phyloP scores from a whole-genome alignment of 306 rosid species.

The Quercus gilva region DNA sequence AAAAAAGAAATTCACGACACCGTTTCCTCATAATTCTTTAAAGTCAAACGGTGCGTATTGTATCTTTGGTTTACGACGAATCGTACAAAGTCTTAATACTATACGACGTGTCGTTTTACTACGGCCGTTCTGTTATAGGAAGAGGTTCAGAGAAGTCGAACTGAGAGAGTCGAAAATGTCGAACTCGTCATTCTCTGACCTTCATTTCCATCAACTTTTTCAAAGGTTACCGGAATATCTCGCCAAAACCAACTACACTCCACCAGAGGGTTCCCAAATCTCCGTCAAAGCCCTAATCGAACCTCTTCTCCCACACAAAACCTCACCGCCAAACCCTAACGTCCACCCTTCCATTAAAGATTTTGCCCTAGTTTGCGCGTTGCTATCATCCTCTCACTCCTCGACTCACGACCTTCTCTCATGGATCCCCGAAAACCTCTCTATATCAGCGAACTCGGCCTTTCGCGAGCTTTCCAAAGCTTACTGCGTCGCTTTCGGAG shows the following conservation, averaged over 20 bases:
- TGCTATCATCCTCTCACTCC: slow-evolving; percentile 54
- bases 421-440: slow-evolving; percentile 64
- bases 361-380: slow-evolving; percentile 67
- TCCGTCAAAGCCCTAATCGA: slow-evolving; percentile 60
- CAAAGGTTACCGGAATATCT: slow-evolving; percentile 7
- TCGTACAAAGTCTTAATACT: too few relatives aligned
- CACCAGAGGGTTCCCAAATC: slow-evolving; percentile 35
- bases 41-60: too few relatives aligned
- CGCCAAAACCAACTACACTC: slow-evolving; percentile 32
- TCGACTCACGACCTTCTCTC: slow-evolving; percentile 53
- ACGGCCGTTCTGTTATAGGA: too few relatives aligned
- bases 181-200: too few relatives aligned
- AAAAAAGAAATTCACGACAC: too few relatives aligned
- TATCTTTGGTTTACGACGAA: too few relatives aligned
- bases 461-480: slow-evolving; percentile 42
- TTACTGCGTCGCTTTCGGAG: slow-evolving; percentile 22
- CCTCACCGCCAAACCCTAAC: not conserved
- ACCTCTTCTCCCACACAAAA: slow-evolving; percentile 46
- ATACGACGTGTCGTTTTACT: too few relatives aligned
- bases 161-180: too few relatives aligned
- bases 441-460: slow-evolving; percentile 44
- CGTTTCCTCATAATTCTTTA: too few relatives aligned
- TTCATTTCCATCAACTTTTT: too few relatives aligned
- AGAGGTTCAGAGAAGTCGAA: too few relatives aligned
- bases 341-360: slow-evolving; percentile 43